Evolutionary conservation across 805 yeast species (phyloP).

Genomic region (Blastobotrys robertii): DNA sequence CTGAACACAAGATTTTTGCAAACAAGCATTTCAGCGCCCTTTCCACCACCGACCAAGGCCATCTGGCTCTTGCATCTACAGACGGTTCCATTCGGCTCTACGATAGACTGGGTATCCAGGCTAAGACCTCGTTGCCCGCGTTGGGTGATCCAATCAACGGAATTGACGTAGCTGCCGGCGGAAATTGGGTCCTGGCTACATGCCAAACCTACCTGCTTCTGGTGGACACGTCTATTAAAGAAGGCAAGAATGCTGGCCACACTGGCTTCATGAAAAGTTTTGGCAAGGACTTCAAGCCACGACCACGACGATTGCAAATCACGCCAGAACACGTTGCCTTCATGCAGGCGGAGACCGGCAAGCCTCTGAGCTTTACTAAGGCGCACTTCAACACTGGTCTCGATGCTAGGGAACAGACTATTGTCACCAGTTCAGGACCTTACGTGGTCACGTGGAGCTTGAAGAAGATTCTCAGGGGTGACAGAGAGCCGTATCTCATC

Average conservation of each 20-base stretch:
- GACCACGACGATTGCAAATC: slow-evolving; percentile 56
- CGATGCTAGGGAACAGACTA: slow-evolving; percentile 54
- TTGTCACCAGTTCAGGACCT: slow-evolving; percentile 73
- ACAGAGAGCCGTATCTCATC: slow-evolving; percentile 49
- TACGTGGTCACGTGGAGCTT: slow-evolving; percentile 76
- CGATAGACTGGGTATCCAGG: slow-evolving; percentile 62
- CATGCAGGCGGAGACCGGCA: slow-evolving; percentile 42
- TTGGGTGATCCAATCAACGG: slow-evolving; percentile 67
- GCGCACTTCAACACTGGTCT: slow-evolving; percentile 72
- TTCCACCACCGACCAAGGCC: slow-evolving; percentile 65
- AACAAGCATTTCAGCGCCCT: slow-evolving; percentile 43
- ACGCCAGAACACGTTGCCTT: slow-evolving; percentile 63
- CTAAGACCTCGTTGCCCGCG: slow-evolving; percentile 73
- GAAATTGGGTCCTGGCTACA: slow-evolving; percentile 74
- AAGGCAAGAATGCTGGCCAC: slow-evolving; percentile 48
- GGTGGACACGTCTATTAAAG: slow-evolving; percentile 54
- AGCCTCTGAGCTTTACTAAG: slow-evolving; percentile 49
- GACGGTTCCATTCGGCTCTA: slow-evolving; percentile 71
- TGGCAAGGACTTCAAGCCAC: slow-evolving; percentile 55
- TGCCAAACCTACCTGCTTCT: slow-evolving; percentile 62
- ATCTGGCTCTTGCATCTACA: slow-evolving; percentile 63
- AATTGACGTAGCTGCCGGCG: slow-evolving; percentile 66
- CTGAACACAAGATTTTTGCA: slow-evolving; percentile 44
- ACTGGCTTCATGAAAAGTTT: slow-evolving; percentile 59
- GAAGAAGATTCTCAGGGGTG: slow-evolving; percentile 45